Evolutionary conservation across 1,139 yeast genomes (phyloP).

Genomic region (Wickerhamomyces sp.): DNA sequence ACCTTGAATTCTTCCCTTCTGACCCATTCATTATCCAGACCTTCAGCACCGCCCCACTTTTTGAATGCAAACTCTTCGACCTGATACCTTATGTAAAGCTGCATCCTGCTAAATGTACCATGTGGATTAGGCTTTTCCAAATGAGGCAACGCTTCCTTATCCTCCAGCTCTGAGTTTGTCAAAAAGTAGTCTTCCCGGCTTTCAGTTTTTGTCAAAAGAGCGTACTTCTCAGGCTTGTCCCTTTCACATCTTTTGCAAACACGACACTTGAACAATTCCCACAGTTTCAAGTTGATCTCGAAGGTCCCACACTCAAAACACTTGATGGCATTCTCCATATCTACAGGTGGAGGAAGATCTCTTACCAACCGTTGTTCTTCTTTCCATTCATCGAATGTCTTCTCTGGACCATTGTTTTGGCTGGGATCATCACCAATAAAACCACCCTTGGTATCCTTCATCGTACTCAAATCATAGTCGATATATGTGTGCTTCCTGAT

Average conservation of each 20-base stretch:
- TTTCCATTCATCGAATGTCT: constrained; percentile 74
- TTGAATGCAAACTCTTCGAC: constrained; percentile 88
- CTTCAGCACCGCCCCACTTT: constrained; percentile 93
- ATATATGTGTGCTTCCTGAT: constrained; percentile 67
- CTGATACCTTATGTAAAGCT: constrained; percentile 79
- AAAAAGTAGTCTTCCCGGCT: constrained; percentile 87
- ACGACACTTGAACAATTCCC: constrained; percentile 59
- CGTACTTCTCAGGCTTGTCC: constrained; percentile 77
- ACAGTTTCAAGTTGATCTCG: constrained; percentile 73
- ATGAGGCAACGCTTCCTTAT: constrained; percentile 60
- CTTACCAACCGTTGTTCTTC: constrained; percentile 49
- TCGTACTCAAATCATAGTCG: constrained; percentile 86
- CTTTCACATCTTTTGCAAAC: constrained; percentile 80
- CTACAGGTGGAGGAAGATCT: constrained; percentile 66
- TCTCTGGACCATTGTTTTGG: constrained; percentile 27
- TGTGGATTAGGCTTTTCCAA: constrained; percentile 94
- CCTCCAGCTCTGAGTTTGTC: constrained; percentile 89
- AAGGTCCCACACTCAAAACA: constrained; percentile 76
- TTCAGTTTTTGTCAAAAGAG: constrained; percentile 90
- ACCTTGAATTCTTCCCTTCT: constrained; percentile 69
- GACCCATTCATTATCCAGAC: constrained; percentile 89
- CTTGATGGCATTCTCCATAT: constrained; percentile 64
- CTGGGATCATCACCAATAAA: constrained; percentile 46
- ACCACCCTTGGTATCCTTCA: constrained; percentile 88
- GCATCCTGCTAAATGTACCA: constrained; percentile 85